Conservation (phyloP, 768 basidiomycete species). For the Clathrus columnatus region DNA sequence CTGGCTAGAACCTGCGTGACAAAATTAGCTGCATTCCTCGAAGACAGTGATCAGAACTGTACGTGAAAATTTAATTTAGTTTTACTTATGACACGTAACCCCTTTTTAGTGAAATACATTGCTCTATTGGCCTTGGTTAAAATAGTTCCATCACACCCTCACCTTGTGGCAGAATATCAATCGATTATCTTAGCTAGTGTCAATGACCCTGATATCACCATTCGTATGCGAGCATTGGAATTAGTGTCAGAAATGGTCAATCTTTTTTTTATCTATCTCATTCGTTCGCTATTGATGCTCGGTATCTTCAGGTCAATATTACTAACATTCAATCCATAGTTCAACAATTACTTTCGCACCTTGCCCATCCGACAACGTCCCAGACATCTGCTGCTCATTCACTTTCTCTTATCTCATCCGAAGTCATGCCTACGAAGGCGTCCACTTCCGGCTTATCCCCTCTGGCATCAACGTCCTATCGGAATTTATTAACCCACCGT, state of each 20-base stretch:
- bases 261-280: background rate
- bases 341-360: slow-evolving; percentile 81
- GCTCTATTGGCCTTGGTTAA: slow-evolving; percentile 91
- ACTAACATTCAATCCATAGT: slow-evolving; percentile 84
- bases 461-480: slow-evolving; percentile 74
- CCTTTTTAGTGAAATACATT: slow-evolving; percentile 91
- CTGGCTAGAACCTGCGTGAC: slow-evolving; percentile 86
- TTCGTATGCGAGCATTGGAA: slow-evolving; percentile 92
- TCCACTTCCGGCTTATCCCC: slow-evolving; percentile 37
- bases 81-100: background rate
- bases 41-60: slow-evolving; percentile 95
- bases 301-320: slow-evolving; percentile 74
- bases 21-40: slow-evolving; percentile 85
- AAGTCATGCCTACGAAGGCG: slow-evolving; percentile 29
- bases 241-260: slow-evolving; percentile 85
- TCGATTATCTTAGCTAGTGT: slow-evolving; percentile 84
- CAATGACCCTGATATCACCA: slow-evolving; percentile 90
- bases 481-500: slow-evolving; percentile 68
- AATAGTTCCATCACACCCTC: slow-evolving; percentile 87
- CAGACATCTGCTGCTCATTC: slow-evolving; percentile 50
- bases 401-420: slow-evolving; percentile 41
- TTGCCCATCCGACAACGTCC: slow-evolving; percentile 48
- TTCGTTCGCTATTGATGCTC: slow-evolving; percentile 3
- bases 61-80: slow-evolving; percentile 23
- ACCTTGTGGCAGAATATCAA: slow-evolving; percentile 86